phyloP scores from a whole-genome alignment of 176 grass and related monocot species.

The Saccharum officinarum region DNA sequence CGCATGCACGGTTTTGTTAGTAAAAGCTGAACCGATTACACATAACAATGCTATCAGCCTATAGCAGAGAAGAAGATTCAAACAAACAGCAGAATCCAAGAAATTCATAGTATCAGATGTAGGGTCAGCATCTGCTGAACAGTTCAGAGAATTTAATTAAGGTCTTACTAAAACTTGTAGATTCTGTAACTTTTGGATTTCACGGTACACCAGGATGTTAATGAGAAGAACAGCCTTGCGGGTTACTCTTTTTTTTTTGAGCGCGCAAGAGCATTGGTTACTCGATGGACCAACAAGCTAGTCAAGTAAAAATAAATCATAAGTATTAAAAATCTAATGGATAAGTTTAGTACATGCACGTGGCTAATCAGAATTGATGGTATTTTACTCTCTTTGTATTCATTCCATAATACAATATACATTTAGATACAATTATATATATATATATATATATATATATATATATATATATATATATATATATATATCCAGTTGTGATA shows the following conservation, averaged over 20 bases:
- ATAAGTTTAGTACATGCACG: too few relatives aligned
- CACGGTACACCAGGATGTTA: not conserved
- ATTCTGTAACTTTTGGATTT: not conserved
- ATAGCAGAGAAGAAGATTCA: conserved; percentile 7
- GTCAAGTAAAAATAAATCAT: too few relatives aligned
- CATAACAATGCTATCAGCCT: not conserved
- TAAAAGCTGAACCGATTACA: not conserved
- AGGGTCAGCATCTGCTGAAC: not conserved
- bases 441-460: too few relatives aligned
- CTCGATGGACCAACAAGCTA: too few relatives aligned
- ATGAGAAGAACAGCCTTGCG: not conserved
- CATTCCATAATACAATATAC: too few relatives aligned
- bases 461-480: too few relatives aligned
- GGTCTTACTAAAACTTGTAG: not conserved
- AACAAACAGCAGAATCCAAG: not conserved
- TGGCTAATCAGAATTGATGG: too few relatives aligned
- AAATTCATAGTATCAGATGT: not conserved
- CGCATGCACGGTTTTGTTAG: conserved; percentile 22
- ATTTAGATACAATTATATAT: too few relatives aligned
- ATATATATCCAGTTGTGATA: too few relatives aligned
- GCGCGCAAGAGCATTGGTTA: too few relatives aligned
- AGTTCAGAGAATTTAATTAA: not conserved
- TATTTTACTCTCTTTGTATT: too few relatives aligned
- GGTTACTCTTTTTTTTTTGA: not conserved
- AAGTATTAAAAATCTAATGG: too few relatives aligned